Conservation (phyloP, 352 stramenopile species). For the Pythium sp. region DNA sequence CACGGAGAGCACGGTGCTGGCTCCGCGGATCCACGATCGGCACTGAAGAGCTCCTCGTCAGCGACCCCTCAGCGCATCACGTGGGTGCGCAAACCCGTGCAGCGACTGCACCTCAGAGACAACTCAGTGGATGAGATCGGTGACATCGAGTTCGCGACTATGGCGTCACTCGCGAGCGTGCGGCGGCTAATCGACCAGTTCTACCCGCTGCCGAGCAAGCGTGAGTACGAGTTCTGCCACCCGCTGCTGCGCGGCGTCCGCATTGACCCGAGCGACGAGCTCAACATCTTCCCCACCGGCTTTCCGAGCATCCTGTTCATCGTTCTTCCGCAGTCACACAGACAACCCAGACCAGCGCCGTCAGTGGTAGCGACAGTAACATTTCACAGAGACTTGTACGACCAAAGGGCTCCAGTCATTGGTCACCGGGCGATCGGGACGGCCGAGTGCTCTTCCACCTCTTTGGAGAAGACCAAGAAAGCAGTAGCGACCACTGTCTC, state of each 20-base stretch:
- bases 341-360: background rate
- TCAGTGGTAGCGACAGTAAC: background rate
- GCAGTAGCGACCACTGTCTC: background rate
- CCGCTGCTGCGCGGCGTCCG: slow-evolving; percentile 6
- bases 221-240: slow-evolving; percentile 29
- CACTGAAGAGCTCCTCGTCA: background rate
- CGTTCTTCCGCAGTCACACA: slow-evolving; percentile 6
- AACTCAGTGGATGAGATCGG: slow-evolving; percentile 14
- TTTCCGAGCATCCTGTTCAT: slow-evolving; percentile 15
- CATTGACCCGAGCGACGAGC: slow-evolving; percentile 14
- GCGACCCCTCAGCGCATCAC: slow-evolving; percentile 13
- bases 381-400: background rate
- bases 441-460: background rate
- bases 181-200: slow-evolving; percentile 31
- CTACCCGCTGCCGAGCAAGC: slow-evolving; percentile 24
- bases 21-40: background rate
- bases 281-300: slow-evolving; percentile 8
- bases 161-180: slow-evolving; percentile 24
- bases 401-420: background rate
- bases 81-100: slow-evolving; percentile 20
- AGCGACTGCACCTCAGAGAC: slow-evolving; percentile 13
- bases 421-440: background rate
- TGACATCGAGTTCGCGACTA: slow-evolving; percentile 24
- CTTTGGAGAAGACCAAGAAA: background rate
- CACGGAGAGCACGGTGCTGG: background rate